Evolutionary conservation across 164 flowering plant species (phyloP), one percentile per base, ranked within the genome.

Genomic region (Magnolia sinica): DNA sequence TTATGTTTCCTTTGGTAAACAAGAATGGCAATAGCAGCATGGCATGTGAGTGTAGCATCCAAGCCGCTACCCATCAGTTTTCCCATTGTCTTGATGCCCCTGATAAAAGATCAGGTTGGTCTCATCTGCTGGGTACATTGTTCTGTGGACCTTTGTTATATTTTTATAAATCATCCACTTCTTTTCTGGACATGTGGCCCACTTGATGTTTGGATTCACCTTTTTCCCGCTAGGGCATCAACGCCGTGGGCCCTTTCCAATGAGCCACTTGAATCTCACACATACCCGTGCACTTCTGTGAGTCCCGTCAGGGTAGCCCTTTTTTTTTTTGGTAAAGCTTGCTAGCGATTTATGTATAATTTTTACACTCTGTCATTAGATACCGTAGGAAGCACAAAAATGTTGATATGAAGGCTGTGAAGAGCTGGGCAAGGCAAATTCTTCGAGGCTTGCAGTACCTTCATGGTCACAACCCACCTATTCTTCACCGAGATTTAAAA

Each of bases 371-470:
- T 59, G 75, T 64, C n/a, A 82, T 49, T 78, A 91, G 96, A 59
- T 92, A 88, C 67, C 92, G 94, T 7, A 87, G 80, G 83, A 91
- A 86, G 82, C 97, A 91, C 74, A 88, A 85, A 80, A 82, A 81
- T 68, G 89, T 92, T 61, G 90, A 89, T 74, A 74, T 87, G 79
- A 92, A 90, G 82, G 97, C 95, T 66, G 82, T 92, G 67, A 92
- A 92, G 87, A 87, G 85, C 70, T 92, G 97, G 97, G 93, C 91
- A 6, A 88, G 92, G 75, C 94, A 92, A 86, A 86, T 92, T 23
- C 89, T 92, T 19, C 79, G 24, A 73, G 97, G 97, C 7, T 81
- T 92, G 74, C 73, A 79, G 59, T 92, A 88, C 78, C 88, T 89
- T 79, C 97, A 92, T 69, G 72, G 85, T 71, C 94, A 88, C 51